Base-by-base conservation (phyloP, 1,284 basidiomycete species). In the Austroboletus novae-zelandiae region DNA sequence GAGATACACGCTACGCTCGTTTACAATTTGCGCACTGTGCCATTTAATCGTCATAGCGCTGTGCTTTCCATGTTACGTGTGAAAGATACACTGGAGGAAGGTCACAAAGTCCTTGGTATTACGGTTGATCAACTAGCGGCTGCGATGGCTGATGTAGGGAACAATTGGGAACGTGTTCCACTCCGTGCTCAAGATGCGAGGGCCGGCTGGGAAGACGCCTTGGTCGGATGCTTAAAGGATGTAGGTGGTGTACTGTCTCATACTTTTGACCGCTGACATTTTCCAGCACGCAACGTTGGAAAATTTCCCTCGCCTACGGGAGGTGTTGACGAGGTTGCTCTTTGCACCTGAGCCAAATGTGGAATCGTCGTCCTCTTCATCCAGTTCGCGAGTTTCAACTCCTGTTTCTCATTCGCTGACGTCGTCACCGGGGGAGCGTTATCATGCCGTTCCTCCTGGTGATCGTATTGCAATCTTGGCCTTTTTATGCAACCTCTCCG, bases 1-100 rank as follows among this genome's bases (percentile, higher is more conserved):
- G 97, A 98, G 69, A 79, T 97, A 34, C 95, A 99, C 68, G 86
- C 90, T 0, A 82, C 83, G 0, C 81, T 99, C 36, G 86, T 98
- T 55, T 96, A 95, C 68, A 84, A 90, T 58, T 78, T 98, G 31
- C 83, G 88, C 30, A 94, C 95, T 35, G 77, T 91, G 25, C 69
- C 82, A 23, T 86, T 86, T 66, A 75, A 76, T 49, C 78, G 86
- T 42, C 84, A 89, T 66, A 83, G 79, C 53, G 87, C 86, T 17
- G 72, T 89, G 13, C 66, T 86, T 17, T 89, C 88, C 9, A 69
- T 91, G 40, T 65, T 83, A 56, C 72, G 73, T 40, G 60, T 68
- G 18, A 78, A 80, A 59, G 69, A 72, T 14, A 56, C 65, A 40
- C 65, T 68, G 30, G 66, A 71, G 32, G 66, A 70, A 14, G 71